Percentiles rank a stretch among this genome's conserved stretches.
Evolutionary conservation across 1,284 basidiomycete species (phyloP).

Genomic region (Pseudozyma tsukubaensis): DNA sequence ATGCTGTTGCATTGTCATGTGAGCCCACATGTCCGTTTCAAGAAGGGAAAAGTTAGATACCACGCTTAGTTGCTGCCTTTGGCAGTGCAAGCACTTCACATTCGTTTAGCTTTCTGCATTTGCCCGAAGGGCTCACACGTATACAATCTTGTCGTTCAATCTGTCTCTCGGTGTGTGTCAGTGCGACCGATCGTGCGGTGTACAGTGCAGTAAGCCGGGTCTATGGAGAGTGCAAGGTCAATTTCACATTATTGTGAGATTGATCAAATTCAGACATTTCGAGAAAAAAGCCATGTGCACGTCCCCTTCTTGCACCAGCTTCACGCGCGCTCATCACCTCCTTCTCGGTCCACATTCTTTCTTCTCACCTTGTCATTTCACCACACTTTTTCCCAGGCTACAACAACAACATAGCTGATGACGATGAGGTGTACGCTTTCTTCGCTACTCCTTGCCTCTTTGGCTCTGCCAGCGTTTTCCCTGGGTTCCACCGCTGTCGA

Average conservation of each 20-base stretch:
- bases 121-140: neutral
- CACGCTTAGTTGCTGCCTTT: no score
- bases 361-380: neutral
- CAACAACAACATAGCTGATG: neutral
- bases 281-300: neutral
- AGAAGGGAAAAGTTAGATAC: neutral
- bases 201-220: no score
- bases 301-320: neutral
- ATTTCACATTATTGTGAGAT: neutral
- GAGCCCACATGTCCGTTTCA: neutral
- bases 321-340: neutral
- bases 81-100: no score
- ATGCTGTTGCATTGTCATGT: constrained; percentile 55
- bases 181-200: no score
- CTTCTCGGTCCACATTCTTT: neutral
- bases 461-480: neutral
- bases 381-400: neutral
- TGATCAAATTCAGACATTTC: neutral
- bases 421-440: neutral
- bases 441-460: neutral
- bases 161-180: neutral
- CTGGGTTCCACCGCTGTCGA: neutral
- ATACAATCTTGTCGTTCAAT: neutral
- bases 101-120: no score
- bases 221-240: neutral